Base-by-base conservation (phyloP, 2,329 filamentous ascomycete species). In the Akanthomyces dipterigenus region DNA sequence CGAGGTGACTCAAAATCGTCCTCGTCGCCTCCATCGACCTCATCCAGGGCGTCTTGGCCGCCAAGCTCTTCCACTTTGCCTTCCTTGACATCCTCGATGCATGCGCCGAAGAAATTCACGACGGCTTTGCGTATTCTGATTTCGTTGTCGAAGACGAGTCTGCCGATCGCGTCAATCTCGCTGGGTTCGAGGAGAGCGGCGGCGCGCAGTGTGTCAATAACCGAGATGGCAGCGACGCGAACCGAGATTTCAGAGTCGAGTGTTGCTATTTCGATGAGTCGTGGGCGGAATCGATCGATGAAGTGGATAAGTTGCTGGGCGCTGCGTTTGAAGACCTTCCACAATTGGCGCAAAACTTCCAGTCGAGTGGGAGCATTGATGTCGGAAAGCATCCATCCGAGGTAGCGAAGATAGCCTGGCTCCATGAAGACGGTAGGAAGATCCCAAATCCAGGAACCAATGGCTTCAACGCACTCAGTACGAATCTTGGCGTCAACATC, bases 381-480 rank as follows among this genome's bases (percentile, higher is more conserved):
- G 71, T 99, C 95, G 5, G 93, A 96, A 34, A 99, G 81, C 70
- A 96, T 88, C 95, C 95, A 99, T 57, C 95, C 95, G 6, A 99
- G 80, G 70, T 99, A 99, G 63, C 95, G 88, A 55, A 99, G 79
- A 75, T 96, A 96, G 67, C 88, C 83, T 1, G 91, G 91, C 66
- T 97, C 90, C 73, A 97, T 91, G 75, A 96, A 99, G 50, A 90
- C 83, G 51, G 91, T 91, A 2, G 93, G 91, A 56, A 96, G 85
- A 12, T 84, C 84, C 71, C 87, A 83, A 67, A 98, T 96, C 95
- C 95, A 99, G 45, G 87, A 83, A 31, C 93, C 92, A 9, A 99
- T 80, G 16, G 91, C 91, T 65, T 89, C 86, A 26, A 96, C 88
- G 70, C 93, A 97, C 69, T 97, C 93, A 0, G 88, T 86, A 58